phyloP scores from a whole-genome alignment of 2,329 filamentous ascomycete species.

The Metarhizium brunneum region DNA sequence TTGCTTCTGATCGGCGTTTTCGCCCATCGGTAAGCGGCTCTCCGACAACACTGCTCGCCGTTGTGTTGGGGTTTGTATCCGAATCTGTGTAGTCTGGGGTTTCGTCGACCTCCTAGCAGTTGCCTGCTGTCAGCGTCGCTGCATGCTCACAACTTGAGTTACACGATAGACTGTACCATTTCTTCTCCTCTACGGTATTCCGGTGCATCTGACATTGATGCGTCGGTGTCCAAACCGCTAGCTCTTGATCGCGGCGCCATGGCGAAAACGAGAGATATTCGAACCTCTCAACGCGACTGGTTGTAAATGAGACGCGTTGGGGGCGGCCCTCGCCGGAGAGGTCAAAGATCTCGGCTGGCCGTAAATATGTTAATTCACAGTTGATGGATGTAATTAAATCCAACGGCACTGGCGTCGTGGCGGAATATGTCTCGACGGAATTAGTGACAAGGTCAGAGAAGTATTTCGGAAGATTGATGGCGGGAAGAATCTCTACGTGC shows the following conservation, averaged over 20 bases:
- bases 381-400: background rate
- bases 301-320: constrained; percentile 35
- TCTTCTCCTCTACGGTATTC: constrained; percentile 35
- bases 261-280: constrained; percentile 16
- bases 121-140: constrained; percentile 1
- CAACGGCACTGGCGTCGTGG: background rate
- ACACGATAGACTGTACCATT: constrained; percentile 32
- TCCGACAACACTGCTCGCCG: constrained; percentile 76
- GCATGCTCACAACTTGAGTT: background rate
- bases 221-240: constrained; percentile 47
- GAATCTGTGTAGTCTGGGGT: constrained; percentile 59
- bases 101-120: constrained; percentile 49
- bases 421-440: constrained; percentile 7
- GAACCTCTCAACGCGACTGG: constrained; percentile 45
- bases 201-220: constrained; percentile 53
- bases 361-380: background rate
- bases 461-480: constrained; percentile 20
- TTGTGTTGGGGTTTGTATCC: constrained; percentile 58
- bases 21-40: constrained; percentile 68
- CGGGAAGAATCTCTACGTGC: constrained; percentile 25
- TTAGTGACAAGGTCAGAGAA: constrained; percentile 14
- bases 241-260: constrained; percentile 48
- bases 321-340: constrained; percentile 3
- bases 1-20: constrained; percentile 77
- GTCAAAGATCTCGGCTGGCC: background rate